Evolutionary conservation across 257 asterid species (phyloP).

Genomic region (Solanum chmielewskii): DNA sequence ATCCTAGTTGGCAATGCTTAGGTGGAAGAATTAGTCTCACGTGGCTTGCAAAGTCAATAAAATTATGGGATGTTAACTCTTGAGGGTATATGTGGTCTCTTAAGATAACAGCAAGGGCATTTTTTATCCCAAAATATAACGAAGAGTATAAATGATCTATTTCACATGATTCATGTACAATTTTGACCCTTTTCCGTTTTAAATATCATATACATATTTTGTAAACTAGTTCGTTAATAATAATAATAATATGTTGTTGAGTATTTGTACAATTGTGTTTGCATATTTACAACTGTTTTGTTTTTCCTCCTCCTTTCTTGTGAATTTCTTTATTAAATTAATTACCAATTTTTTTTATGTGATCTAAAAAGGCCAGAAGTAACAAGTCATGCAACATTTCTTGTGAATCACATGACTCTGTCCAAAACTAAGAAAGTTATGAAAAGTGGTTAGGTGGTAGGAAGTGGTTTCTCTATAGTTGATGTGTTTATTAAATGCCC

Average conservation of each 20-base stretch:
- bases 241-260: neutral
- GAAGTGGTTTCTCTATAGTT: neutral
- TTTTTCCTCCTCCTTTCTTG: neutral
- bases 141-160: too few relatives aligned
- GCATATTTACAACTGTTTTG: neutral
- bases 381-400: slow-evolving; percentile 1
- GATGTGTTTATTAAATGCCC: neutral
- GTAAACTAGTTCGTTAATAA: neutral
- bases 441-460: neutral
- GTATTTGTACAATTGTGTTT: too few relatives aligned
- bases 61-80: too few relatives aligned
- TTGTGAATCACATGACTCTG: neutral
- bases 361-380: neutral
- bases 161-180: too few relatives aligned
- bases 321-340: neutral
- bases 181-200: too few relatives aligned
- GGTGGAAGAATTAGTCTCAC: too few relatives aligned
- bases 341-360: neutral
- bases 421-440: neutral
- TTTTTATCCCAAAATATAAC: too few relatives aligned
- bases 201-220: neutral
- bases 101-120: rapidly evolving
- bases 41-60: too few relatives aligned
- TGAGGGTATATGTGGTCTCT: too few relatives aligned
- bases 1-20: too few relatives aligned